Percentiles rank a stretch among this genome's conserved stretches.
These are phyloP conservation scores for Carpinus fangiana DNA, from an alignment of 306 rosid species.

Conservation along the genomic window DNA sequence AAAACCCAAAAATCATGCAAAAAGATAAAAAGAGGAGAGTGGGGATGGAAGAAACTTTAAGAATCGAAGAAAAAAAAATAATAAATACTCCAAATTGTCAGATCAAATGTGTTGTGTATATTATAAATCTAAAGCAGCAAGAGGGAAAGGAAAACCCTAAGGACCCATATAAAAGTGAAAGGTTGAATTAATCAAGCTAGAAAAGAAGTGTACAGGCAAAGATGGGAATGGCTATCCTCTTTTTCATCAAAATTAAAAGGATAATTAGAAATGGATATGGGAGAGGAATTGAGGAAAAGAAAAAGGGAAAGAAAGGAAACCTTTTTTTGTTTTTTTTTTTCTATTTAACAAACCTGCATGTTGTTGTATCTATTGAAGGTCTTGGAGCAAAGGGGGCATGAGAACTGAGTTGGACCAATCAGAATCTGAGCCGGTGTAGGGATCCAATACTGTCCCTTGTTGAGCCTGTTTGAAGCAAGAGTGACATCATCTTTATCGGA, in stretches of 20 bases:
- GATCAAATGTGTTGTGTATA: constrained; percentile 7
- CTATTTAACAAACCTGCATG: constrained; percentile 69
- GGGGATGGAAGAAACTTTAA: neutral
- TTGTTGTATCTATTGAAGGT: constrained; percentile 96
- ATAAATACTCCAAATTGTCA: constrained; percentile 9
- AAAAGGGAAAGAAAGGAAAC: constrained; percentile 33
- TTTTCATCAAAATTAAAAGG: constrained; percentile 47
- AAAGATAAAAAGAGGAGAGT: constrained; percentile 9
- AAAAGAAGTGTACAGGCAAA: constrained; percentile 36
- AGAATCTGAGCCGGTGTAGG: constrained; percentile 91
- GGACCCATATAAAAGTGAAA: constrained; percentile 43
- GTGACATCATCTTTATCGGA: constrained; percentile 48
- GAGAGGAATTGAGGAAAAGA: neutral
- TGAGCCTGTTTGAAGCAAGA: constrained; percentile 41
- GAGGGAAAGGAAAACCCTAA: constrained; percentile 44
- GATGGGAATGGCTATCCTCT: constrained; percentile 31
- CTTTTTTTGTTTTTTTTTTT: constrained; percentile 3
- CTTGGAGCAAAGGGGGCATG: constrained; percentile 95
- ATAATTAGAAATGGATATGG: constrained; percentile 37
- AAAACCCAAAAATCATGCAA: constrained; percentile 34
- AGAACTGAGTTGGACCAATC: constrained; percentile 91
- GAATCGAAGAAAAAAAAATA: neutral
- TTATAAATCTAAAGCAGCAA: constrained; percentile 23
- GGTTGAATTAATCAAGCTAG: constrained; percentile 38
- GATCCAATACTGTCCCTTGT: constrained; percentile 90